A percentile compares a stretch with the other conserved stretches of the same genome.
phyloP scores from a whole-genome alignment of 345 rosid species.

The Eucalyptus urophylla region DNA sequence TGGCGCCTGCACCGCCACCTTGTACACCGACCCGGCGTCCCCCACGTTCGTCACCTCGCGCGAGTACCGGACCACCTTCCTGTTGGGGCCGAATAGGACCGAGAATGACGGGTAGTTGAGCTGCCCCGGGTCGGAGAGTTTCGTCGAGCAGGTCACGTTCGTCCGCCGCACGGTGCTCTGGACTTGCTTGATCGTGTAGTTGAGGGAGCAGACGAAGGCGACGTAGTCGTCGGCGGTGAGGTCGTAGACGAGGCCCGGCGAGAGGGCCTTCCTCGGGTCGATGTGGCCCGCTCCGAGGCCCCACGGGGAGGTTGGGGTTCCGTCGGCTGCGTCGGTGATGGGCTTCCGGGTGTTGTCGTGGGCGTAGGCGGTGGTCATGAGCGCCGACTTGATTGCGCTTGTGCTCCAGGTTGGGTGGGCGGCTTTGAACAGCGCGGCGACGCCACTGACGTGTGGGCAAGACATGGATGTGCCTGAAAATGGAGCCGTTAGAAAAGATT shows the following conservation, averaged over 20 bases:
- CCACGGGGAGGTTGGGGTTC: conserved; percentile 42
- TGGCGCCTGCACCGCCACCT: conserved; percentile 27
- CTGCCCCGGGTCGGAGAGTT: conserved; percentile 49
- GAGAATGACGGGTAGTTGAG: conserved; percentile 93
- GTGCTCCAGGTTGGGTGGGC: conserved; percentile 88
- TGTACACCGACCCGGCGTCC: conserved; percentile 38
- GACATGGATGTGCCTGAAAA: conserved; percentile 90
- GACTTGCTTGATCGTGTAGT: conserved; percentile 40
- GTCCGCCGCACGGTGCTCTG: conserved; percentile 45
- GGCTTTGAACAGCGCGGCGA: conserved; percentile 73
- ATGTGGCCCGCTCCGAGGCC: conserved; percentile 82
- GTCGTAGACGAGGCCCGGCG: conserved; percentile 77
- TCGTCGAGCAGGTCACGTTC: conserved; percentile 40
- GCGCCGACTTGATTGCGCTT: conserved; percentile 75
- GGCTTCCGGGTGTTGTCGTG: conserved; percentile 55
- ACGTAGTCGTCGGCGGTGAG: conserved; percentile 50
- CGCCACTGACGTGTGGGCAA: conserved; percentile 90
- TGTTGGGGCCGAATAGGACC: conserved; percentile 33
- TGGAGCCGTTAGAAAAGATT: conserved; percentile 1
- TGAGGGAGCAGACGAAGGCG: conserved; percentile 63
- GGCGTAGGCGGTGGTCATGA: conserved; percentile 60
- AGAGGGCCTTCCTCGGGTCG: conserved; percentile 59
- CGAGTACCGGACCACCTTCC: conserved; percentile 53
- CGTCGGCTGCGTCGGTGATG: conserved; percentile 45
- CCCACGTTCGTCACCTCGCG: conserved; percentile 79